Percentiles rank a stretch among this genome's conserved stretches.
Conservation (phyloP, 768 basidiomycete species). For the Hirschioporus abietinus region DNA sequence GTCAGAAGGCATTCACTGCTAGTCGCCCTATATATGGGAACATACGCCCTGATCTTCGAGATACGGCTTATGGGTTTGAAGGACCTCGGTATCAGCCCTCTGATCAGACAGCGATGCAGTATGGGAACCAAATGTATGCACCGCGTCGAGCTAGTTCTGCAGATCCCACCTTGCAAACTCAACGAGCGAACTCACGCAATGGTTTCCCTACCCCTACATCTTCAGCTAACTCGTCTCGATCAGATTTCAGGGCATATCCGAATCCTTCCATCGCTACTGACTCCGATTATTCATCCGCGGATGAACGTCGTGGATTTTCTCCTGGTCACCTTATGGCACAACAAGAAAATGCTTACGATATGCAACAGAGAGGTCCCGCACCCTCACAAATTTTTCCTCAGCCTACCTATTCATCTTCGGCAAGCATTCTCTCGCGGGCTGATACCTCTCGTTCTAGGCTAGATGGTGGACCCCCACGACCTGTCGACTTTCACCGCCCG, state of each 20-base stretch:
- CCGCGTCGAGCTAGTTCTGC: not conserved
- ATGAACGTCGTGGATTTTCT: not conserved
- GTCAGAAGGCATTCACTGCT: not conserved
- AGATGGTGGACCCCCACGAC: not conserved
- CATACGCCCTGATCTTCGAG: not conserved
- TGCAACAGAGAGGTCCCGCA: not conserved
- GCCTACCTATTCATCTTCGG: not conserved
- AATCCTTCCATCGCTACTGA: not conserved
- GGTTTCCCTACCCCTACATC: not conserved
- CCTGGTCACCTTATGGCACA: not conserved
- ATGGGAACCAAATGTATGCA: not conserved
- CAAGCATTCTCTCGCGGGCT: not conserved
- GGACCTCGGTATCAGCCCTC: not conserved
- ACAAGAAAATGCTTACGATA: not conserved
- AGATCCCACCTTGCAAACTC: not conserved
- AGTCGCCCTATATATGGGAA: not conserved
- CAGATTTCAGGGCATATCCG: not conserved
- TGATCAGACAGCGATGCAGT: not conserved
- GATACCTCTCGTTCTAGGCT: not conserved
- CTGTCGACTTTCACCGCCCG: slow-evolving; percentile 37
- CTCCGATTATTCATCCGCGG: not conserved
- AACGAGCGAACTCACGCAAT: not conserved
- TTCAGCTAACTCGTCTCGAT: not conserved
- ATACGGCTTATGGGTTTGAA: not conserved
- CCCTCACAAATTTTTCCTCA: too few species aligned